A percentile compares a stretch with the other conserved stretches of the same genome.
Evolutionary conservation across 352 stramenopile species (phyloP).

Genomic region (Thalassiosira mediterranea): DNA sequence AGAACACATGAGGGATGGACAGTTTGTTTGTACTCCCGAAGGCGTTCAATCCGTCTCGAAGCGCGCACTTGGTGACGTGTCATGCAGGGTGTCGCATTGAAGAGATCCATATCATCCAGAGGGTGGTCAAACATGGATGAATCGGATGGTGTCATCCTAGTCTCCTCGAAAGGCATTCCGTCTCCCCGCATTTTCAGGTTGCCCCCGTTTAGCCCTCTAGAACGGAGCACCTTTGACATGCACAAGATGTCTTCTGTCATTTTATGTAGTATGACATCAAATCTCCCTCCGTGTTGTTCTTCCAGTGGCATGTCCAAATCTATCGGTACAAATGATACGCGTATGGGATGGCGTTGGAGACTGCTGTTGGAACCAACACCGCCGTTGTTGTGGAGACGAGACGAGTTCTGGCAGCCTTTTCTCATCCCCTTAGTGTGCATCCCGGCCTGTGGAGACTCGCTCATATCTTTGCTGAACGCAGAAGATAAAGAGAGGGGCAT

Average conservation of each 20-base stretch:
- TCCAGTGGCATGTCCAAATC: constrained; percentile 73
- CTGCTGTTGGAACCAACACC: not conserved
- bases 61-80: constrained; percentile 37
- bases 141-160: too few species aligned
- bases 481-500: too few species aligned
- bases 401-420: too few species aligned
- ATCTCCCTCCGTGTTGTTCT: constrained; percentile 78
- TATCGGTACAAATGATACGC: constrained; percentile 76
- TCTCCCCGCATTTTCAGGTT: constrained; percentile 2
- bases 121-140: constrained; percentile 6
- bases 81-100: constrained; percentile 18
- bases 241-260: constrained; percentile 82
- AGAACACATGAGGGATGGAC: constrained; percentile 66
- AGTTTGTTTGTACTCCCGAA: constrained; percentile 67
- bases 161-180: not conserved
- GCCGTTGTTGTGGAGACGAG: not conserved
- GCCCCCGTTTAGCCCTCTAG: not conserved
- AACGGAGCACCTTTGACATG: constrained; percentile 46
- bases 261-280: constrained; percentile 84
- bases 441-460: too few species aligned
- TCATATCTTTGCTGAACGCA: too few species aligned
- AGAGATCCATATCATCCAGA: too few species aligned
- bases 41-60: constrained; percentile 55
- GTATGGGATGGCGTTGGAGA: constrained; percentile 44
- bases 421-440: too few species aligned